Evolutionary conservation across 192 early-diverging fungal species (phyloP), one percentile per base, ranked within the genome.

Genomic region (Umbelopsis sp.): DNA sequence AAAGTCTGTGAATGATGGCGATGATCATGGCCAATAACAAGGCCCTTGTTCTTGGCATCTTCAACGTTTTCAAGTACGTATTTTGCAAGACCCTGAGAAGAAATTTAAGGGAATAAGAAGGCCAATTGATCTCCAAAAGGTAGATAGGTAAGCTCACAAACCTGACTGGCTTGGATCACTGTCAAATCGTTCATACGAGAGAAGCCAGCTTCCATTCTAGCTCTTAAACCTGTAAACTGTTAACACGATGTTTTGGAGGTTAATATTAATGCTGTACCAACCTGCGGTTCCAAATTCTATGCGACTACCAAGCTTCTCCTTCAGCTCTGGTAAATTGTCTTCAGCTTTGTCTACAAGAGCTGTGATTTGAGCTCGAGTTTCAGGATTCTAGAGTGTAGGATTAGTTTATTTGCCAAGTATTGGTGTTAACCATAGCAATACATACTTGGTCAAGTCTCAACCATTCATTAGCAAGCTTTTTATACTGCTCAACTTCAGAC

Each of bases 11-110:
- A 96, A 74, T 94, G 88, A 78, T 95, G 88, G n/a, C 96, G 89
- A 79, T 97, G 95, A 80, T 98, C 96, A 73, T 96, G 91, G 46
- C 94, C 95, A 53, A 98, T 86, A 11, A 98, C 95, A 18, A 98
- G 85, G 47, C 95, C 94, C 64, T 86, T 87, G n/a, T 72, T 72
- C 67, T 76, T 78, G 21, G 89, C 89, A 51, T 87, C 68, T 41
- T 81, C 70, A 8, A 91, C 86, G 30, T 78, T 72, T 67, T 83
- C 77, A 22, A 85, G 77, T 5, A 94, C 84, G 73, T 93, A 95
- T 4, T 80, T 81, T 13, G 86, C 86, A 46, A 95, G 78, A 21
- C 95, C 94, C 86, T 86, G 33, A 45, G 48, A 13, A 67, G 41
- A 15, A 41, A n/a, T n/a, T 41, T 37, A 0, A 11, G 9, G 35